Evolutionary conservation across 306 rosid species (phyloP).

Genomic region (Acacia crassicarpa): DNA sequence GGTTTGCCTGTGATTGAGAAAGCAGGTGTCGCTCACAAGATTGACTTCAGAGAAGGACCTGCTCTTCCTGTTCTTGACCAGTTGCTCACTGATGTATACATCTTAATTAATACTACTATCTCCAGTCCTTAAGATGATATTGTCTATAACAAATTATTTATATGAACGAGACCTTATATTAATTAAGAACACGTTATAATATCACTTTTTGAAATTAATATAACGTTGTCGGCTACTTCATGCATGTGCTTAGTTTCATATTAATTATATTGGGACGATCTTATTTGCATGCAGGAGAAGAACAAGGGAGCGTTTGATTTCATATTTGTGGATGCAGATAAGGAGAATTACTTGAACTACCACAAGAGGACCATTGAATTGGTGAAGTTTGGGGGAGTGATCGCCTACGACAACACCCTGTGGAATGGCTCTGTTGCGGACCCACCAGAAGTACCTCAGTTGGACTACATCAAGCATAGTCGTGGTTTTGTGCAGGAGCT

Average conservation of each 20-base stretch:
- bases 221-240: background rate
- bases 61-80: constrained; percentile 84
- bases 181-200: too few relatives aligned
- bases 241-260: background rate
- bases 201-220: background rate
- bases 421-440: constrained; percentile 93
- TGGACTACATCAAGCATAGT: constrained; percentile 77
- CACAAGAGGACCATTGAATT: constrained; percentile 79
- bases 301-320: constrained; percentile 67
- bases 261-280: background rate
- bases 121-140: background rate
- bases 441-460: constrained; percentile 69
- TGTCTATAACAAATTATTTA: too few relatives aligned
- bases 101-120: background rate
- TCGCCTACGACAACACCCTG: constrained; percentile 90
- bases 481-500: constrained; percentile 81
- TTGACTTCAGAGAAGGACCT: constrained; percentile 92
- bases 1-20: constrained; percentile 70
- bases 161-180: too few relatives aligned
- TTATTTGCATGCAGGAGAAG: constrained; percentile 53
- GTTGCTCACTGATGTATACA: constrained; percentile 57
- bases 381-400: constrained; percentile 79
- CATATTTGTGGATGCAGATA: constrained; percentile 86
- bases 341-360: constrained; percentile 87
- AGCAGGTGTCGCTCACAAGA: constrained; percentile 87